Evolutionary conservation across 179 eudicot genomes (phyloP), one percentile per base, ranked within the genome.

Genomic region (Gypsophila paniculata): DNA sequence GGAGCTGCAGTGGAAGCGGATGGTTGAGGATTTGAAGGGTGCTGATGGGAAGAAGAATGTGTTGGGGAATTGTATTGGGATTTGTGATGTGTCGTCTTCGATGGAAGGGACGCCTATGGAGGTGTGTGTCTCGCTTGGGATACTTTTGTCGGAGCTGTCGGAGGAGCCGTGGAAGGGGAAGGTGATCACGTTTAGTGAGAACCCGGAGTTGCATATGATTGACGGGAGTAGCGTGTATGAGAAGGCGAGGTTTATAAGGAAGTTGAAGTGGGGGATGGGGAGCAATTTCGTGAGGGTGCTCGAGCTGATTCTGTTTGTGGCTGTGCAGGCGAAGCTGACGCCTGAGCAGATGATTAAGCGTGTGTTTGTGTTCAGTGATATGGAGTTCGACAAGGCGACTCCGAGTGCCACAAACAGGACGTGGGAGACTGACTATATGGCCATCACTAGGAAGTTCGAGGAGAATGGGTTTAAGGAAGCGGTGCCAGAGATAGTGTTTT

Each of bases 111-210:
- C 66, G 1, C 89, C 92, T 2, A 75, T 86, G 88, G 79, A 85
- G 18, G 89, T 85, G 0, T 79, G 78, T 10, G 75, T 87, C 6
- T 84, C 87, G 0, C 81, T 85, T 8, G 88, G 90, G 32, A 11
- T 86, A 19, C 36, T 88, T 14, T 75, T 88, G 9, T 88, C 90
- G 0, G 88, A 88, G 66, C 18, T 86, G 52, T 77, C 84, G 10
- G 84, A 80, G 13, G 84, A 82, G 72, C 90, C 92, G 8, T 86
- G 92, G 90, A 84, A 84, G 53, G 86, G 88, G 36, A 81, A 84
- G 63, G 38, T 88, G 17, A 86, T 88, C 14, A 86, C 89, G 0
- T 88, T 86, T 25, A 86, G 88, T 52, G 61, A 54, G 1, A 46
- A 78, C 3, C 90, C 90, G 0, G 13, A 79, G 52, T 73, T 88